These are phyloP conservation scores for Phoenix dactylifera DNA, from an alignment of 176 grass and related monocot species.

Conservation along the genomic window DNA sequence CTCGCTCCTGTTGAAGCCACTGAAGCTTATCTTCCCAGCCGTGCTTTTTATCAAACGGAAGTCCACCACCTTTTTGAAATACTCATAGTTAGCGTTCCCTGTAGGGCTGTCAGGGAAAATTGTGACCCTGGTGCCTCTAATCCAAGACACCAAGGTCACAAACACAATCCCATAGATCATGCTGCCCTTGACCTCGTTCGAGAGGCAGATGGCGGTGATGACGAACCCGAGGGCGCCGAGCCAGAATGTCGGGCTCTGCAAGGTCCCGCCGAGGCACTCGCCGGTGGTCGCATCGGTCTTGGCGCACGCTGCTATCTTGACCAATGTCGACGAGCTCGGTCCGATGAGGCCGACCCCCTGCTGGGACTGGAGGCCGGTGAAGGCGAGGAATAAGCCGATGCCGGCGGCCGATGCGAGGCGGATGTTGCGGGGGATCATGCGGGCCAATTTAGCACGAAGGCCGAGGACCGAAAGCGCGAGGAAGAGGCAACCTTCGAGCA, in stretches of 20 bases:
- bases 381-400: constrained; percentile 10
- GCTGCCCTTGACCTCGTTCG: constrained; percentile 6
- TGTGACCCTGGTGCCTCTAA: constrained; percentile 4
- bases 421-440: constrained; percentile 4
- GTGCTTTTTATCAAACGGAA: constrained; percentile 6
- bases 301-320: neutral
- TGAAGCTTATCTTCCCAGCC: neutral
- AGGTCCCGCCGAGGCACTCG: neutral
- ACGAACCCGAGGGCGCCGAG: constrained; percentile 4
- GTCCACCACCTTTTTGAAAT: constrained; percentile 14
- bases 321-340: constrained; percentile 3
- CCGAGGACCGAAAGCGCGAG: neutral
- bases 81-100: constrained; percentile 6
- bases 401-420: constrained; percentile 11
- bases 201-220: neutral
- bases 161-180: constrained; percentile 13
- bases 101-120: neutral
- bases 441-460: neutral
- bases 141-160: constrained; percentile 5
- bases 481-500: constrained; percentile 6
- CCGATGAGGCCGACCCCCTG: constrained; percentile 4
- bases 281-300: neutral
- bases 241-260: constrained; percentile 11
- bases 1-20: neutral
- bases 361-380: constrained; percentile 5